A percentile compares a stretch with the other conserved stretches of the same genome.
phyloP scores from a whole-genome alignment of 345 rosid species.

The Hypericum perforatum region DNA sequence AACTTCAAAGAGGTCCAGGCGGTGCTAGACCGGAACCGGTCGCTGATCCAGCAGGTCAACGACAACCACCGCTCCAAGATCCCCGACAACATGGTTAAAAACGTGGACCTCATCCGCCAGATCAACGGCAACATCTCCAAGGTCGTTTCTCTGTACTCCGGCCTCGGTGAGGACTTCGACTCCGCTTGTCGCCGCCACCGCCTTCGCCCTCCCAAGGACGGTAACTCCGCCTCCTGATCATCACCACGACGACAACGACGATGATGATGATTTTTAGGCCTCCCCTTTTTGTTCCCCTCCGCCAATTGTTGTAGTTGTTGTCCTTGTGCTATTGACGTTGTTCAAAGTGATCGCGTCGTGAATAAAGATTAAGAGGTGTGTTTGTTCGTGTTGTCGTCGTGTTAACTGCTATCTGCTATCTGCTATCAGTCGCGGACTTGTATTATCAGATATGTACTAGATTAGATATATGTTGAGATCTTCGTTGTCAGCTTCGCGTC shows the following conservation, averaged over 20 bases:
- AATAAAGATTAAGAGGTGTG: no score
- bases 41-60: slow-evolving; percentile 73
- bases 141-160: slow-evolving; percentile 72
- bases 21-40: slow-evolving; percentile 73
- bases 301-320: no score
- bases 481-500: no score
- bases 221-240: slow-evolving; percentile 1
- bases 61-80: slow-evolving; percentile 74
- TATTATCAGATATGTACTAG: no score
- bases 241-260: slow-evolving; percentile 26
- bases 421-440: no score
- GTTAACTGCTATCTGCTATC: no score
- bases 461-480: no score
- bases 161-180: slow-evolving; percentile 44
- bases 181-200: slow-evolving; percentile 27
- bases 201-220: slow-evolving; percentile 13
- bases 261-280: slow-evolving; percentile 6
- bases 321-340: no score
- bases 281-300: no score
- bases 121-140: slow-evolving; percentile 74
- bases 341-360: no score
- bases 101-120: slow-evolving; percentile 84
- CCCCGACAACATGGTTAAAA: slow-evolving; percentile 76
- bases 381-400: no score
- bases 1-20: slow-evolving; percentile 61